Evolutionary conservation across 2,329 filamentous ascomycete species (phyloP).

Genomic region (Calonectria leucothoes): DNA sequence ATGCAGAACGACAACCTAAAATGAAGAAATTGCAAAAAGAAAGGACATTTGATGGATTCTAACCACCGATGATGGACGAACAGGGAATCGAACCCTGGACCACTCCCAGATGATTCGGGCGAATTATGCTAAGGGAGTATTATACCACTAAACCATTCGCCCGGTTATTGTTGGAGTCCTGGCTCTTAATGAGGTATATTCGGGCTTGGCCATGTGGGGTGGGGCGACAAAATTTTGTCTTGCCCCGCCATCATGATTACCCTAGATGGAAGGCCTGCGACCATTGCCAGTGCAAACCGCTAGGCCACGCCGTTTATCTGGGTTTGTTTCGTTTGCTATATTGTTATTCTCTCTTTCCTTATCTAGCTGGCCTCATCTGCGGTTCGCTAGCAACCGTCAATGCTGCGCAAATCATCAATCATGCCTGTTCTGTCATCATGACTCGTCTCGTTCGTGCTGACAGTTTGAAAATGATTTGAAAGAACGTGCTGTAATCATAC

Average conservation of each 20-base stretch:
- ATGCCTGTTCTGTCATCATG: constrained; percentile 58
- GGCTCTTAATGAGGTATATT: neutral
- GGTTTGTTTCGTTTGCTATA: no score
- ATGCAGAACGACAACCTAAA: neutral
- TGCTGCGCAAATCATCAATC: neutral
- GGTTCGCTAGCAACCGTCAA: no score
- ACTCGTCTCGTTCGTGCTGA: constrained; percentile 45
- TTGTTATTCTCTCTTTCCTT: neutral
- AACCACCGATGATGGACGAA: constrained; percentile 41
- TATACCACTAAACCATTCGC: constrained; percentile 46
- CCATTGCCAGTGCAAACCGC: neutral
- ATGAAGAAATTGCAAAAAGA: constrained; percentile 5
- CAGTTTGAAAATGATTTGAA: no score
- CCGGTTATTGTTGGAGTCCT: constrained; percentile 16
- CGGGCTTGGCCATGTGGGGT: neutral
- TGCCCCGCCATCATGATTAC: neutral
- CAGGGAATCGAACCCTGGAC: constrained; percentile 45
- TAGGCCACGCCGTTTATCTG: neutral
- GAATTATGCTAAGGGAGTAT: constrained; percentile 43
- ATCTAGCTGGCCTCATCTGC: no score
- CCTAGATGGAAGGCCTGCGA: neutral
- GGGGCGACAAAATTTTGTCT: neutral
- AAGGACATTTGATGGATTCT: constrained; percentile 11
- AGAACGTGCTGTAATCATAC: no score
- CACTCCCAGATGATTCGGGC: constrained; percentile 40